Percentiles rank a stretch among this genome's conserved stretches.
Conservation (phyloP, 2,329 filamentous ascomycete species). For the Alternaria novae-zelandiae region DNA sequence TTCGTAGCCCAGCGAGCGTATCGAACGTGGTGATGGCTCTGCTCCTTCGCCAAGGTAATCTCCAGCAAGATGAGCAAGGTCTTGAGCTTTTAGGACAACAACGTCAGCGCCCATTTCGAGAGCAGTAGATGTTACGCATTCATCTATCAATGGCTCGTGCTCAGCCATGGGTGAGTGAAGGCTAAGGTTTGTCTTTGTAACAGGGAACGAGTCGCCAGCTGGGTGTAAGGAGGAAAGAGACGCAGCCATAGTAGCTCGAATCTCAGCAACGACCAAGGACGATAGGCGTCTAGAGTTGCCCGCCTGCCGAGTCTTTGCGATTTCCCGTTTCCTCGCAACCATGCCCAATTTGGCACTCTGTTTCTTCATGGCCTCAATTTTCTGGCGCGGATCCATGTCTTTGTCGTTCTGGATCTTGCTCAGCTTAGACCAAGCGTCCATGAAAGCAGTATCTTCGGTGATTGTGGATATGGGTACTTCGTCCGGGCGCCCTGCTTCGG, state of each 20-base stretch:
- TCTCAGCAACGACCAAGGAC: conserved; percentile 49
- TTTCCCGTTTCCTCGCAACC: conserved; percentile 17
- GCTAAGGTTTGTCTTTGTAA: conserved; percentile 62
- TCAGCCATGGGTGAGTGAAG: conserved; percentile 66
- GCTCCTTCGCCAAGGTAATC: conserved; percentile 70
- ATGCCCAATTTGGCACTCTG: conserved; percentile 20
- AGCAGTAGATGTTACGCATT: conserved; percentile 69
- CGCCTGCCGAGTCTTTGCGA: conserved; percentile 18
- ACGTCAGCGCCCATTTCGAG: conserved; percentile 69
- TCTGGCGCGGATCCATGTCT: conserved; percentile 9
- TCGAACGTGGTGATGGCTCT: conserved; percentile 55
- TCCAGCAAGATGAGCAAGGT: conserved; percentile 72
- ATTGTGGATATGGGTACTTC: background rate
- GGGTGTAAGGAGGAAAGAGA: conserved; percentile 50
- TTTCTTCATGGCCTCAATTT: conserved; percentile 18
- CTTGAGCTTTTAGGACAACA: conserved; percentile 70
- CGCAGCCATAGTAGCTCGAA: conserved; percentile 59
- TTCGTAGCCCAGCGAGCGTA: conserved; percentile 62
- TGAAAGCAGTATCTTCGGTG: conserved; percentile 7
- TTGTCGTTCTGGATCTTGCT: conserved; percentile 17
- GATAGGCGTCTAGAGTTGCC: conserved; percentile 26
- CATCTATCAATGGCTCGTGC: conserved; percentile 62
- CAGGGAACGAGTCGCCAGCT: conserved; percentile 54
- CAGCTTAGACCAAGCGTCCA: conserved; percentile 12
- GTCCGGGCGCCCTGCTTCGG: conserved; percentile 3